Percentiles rank a stretch among this genome's conserved stretches.
These are phyloP conservation scores for Boletellus emodensis DNA, from an alignment of 768 basidiomycete genomes.

Conservation along the genomic window DNA sequence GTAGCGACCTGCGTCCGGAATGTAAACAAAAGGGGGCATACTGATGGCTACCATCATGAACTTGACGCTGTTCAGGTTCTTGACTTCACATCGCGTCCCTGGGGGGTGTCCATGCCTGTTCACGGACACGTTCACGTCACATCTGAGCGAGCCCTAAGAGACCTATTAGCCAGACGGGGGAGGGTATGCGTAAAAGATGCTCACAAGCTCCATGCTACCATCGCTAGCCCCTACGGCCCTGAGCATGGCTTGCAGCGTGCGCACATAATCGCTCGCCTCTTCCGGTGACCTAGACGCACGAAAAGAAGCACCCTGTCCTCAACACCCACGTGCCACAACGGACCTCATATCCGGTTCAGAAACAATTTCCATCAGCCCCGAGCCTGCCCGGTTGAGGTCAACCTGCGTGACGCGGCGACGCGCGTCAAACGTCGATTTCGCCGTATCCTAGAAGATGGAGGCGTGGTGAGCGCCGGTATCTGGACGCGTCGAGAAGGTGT, in stretches of 20 bases:
- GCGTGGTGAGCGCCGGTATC: neutral
- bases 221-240: conserved; percentile 85
- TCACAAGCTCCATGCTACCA: conserved; percentile 95
- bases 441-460: conserved; percentile 65
- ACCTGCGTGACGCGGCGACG: conserved; percentile 54
- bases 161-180: conserved; percentile 1
- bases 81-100: conserved; percentile 91
- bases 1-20: neutral
- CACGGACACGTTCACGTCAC: conserved; percentile 94
- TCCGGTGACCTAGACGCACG: conserved; percentile 59
- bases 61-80: conserved; percentile 90
- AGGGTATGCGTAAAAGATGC: conserved; percentile 5
- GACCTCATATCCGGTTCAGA: conserved; percentile 87
- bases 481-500: neutral
- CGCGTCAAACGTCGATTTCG: conserved; percentile 67
- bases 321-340: neutral
- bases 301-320: neutral
- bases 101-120: conserved; percentile 58
- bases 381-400: conserved; percentile 89
- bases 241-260: conserved; percentile 74
- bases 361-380: conserved; percentile 92
- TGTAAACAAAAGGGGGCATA: conserved; percentile 32
- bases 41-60: conserved; percentile 85
- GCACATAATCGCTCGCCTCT: conserved; percentile 85
- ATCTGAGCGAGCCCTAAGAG: conserved; percentile 82